Evolutionary conservation across 1,284 basidiomycete genomes (phyloP).

Genomic region (Pseudozyma pruni): DNA sequence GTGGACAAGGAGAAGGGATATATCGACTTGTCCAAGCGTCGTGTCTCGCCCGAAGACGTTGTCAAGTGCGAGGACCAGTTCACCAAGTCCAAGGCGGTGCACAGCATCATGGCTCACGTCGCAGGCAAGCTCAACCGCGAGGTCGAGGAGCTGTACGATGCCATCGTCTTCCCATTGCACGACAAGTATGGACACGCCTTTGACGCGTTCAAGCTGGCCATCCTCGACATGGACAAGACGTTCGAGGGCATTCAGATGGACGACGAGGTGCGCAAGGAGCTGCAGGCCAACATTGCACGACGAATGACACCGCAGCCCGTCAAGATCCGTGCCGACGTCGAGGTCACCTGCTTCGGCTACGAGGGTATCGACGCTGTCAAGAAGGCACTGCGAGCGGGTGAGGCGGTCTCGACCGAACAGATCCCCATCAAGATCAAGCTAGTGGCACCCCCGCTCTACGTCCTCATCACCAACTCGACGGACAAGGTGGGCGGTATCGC

Average conservation of each 20-base stretch:
- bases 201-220: constrained; percentile 95
- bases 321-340: constrained; percentile 97
- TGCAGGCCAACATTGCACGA: constrained; percentile 88
- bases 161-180: constrained; percentile 91
- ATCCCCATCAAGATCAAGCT: constrained; percentile 98
- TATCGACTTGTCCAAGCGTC: constrained; percentile 98
- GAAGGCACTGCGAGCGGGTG: constrained; percentile 87
- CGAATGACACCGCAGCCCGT: constrained; percentile 97
- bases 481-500: constrained; percentile 96
- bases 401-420: constrained; percentile 83
- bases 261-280: constrained; percentile 75
- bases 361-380: constrained; percentile 98
- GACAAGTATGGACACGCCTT: constrained; percentile 94
- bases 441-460: constrained; percentile 95
- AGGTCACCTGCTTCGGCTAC: constrained; percentile 95
- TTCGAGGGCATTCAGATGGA: constrained; percentile 77
- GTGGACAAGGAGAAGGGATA: constrained; percentile 99
- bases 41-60: constrained; percentile 98
- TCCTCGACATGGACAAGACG: constrained; percentile 81
- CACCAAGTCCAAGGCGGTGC: constrained; percentile 85
- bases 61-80: constrained; percentile 98
- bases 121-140: constrained; percentile 60
- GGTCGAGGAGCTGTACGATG: constrained; percentile 87
- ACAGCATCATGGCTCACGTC: constrained; percentile 66
- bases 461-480: constrained; percentile 93